Evolutionary conservation across 805 yeast genomes (phyloP).

Genomic region (Yamadazyma takamatsuzukensis): DNA sequence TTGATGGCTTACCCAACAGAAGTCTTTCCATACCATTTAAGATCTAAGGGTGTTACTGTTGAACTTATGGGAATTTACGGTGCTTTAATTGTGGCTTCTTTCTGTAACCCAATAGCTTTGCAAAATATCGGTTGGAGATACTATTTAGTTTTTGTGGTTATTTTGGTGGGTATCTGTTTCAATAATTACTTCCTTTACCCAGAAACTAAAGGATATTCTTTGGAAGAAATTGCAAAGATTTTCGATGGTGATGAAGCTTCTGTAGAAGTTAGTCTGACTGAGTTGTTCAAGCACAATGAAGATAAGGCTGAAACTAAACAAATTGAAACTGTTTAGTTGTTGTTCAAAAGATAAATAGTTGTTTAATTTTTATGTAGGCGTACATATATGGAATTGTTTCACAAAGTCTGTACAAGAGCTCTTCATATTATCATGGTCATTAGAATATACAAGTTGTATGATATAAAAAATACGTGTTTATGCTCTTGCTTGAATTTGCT

Average conservation of each 20-base stretch:
- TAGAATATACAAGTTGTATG: too few relatives aligned
- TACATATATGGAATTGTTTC: too few relatives aligned
- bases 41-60: slow-evolving; percentile 15
- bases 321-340: slow-evolving; percentile 4
- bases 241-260: slow-evolving; percentile 16
- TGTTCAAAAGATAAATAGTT: too few relatives aligned
- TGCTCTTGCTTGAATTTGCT: too few relatives aligned
- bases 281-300: slow-evolving; percentile 5
- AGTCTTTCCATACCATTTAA: slow-evolving; percentile 11
- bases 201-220: slow-evolving; percentile 30
- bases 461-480: too few relatives aligned
- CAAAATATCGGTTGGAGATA: slow-evolving; percentile 17
- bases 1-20: slow-evolving; percentile 14
- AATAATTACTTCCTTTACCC: slow-evolving; percentile 22
- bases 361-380: too few relatives aligned
- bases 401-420: too few relatives aligned
- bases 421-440: too few relatives aligned
- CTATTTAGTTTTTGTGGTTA: slow-evolving; percentile 23
- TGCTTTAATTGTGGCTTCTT: slow-evolving; percentile 13
- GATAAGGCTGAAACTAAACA: slow-evolving; percentile 4
- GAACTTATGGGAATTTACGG: slow-evolving; percentile 21
- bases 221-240: slow-evolving; percentile 30
- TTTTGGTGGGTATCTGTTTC: slow-evolving; percentile 25
- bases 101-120: slow-evolving; percentile 17
- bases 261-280: slow-evolving; percentile 6